Conservation (phyloP, 2,329 filamentous ascomycete genomes). For the Fusarium circinatum region DNA sequence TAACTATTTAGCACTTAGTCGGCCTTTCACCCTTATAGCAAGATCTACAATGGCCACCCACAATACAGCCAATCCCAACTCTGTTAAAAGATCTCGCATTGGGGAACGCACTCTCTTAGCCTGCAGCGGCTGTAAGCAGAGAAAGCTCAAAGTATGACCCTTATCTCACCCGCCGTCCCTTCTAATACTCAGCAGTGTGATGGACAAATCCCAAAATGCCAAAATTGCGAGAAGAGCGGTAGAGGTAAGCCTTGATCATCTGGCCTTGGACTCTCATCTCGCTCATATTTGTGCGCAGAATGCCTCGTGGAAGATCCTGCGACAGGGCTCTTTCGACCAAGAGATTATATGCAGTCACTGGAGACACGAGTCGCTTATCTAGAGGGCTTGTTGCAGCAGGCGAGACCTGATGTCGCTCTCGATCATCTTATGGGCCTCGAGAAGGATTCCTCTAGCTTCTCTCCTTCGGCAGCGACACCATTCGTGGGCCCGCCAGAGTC, state of each 20-base stretch:
- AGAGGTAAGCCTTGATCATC: not conserved
- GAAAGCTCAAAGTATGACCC: conserved; percentile 24
- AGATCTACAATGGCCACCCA: not conserved
- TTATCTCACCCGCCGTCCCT: not conserved
- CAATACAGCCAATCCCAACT: not conserved
- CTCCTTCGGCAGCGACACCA: not conserved
- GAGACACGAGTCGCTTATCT: conserved; percentile 29
- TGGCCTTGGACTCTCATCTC: not conserved
- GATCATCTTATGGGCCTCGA: conserved; percentile 24
- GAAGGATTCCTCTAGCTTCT: not conserved
- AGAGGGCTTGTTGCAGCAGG: conserved; percentile 25
- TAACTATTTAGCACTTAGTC: not conserved
- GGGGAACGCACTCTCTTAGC: conserved; percentile 27
- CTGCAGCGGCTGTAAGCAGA: conserved; percentile 30
- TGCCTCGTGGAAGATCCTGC: conserved; percentile 32
- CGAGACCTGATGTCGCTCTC: conserved; percentile 19
- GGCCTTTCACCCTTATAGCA: not conserved
- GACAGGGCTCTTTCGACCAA: conserved; percentile 24
- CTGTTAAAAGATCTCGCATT: conserved; percentile 17
- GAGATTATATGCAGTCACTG: conserved; percentile 29
- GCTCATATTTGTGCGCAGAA: not conserved
- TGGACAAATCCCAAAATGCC: conserved; percentile 17
- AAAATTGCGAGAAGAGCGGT: conserved; percentile 18
- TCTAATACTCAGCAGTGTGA: conserved; percentile 20
- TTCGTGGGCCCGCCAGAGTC: not conserved